A percentile compares a stretch with the other conserved stretches of the same genome.
These are phyloP conservation scores for Uronychia binucleata DNA, from an alignment of 73 alveolate genomes.

Conservation along the genomic window DNA sequence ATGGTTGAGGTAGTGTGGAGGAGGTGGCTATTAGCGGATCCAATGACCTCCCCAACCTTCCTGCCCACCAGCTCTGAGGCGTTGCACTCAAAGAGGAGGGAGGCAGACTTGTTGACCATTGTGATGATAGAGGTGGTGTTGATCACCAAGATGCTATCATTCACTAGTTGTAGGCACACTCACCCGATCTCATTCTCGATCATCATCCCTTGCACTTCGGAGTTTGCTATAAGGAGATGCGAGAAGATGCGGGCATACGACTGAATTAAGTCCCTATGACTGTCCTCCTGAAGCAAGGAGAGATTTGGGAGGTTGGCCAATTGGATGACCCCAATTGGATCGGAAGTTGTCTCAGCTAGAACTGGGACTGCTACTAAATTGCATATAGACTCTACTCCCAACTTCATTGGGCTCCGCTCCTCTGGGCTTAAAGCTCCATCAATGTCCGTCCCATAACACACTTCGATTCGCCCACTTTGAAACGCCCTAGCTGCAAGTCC, in stretches of 20 bases:
- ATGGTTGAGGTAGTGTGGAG: not conserved
- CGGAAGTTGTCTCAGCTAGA: not conserved
- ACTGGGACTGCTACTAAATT: not conserved
- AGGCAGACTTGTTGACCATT: conserved; percentile 28
- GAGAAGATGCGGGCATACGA: not conserved
- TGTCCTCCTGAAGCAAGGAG: not conserved
- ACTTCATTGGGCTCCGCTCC: not conserved
- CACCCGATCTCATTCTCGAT: conserved; percentile 14
- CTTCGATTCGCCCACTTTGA: not conserved
- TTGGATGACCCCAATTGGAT: not conserved
- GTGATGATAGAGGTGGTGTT: conserved; percentile 27
- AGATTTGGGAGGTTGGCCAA: not conserved
- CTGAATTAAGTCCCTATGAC: too few species aligned
- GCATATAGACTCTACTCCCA: not conserved
- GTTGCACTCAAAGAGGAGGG: not conserved
- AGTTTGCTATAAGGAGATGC: not conserved
- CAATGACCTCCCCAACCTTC: not conserved
- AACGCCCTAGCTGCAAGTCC: not conserved
- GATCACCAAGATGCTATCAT: conserved; percentile 39
- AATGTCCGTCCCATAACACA: too few species aligned
- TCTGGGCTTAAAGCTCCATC: too few species aligned
- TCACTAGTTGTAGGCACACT: conserved; percentile 11
- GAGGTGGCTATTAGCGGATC: not conserved
- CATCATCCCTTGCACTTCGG: not conserved
- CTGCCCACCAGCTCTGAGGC: not conserved